Conservation (phyloP, 1,284 basidiomycete genomes). For the Acaromyces ingoldii region DNA sequence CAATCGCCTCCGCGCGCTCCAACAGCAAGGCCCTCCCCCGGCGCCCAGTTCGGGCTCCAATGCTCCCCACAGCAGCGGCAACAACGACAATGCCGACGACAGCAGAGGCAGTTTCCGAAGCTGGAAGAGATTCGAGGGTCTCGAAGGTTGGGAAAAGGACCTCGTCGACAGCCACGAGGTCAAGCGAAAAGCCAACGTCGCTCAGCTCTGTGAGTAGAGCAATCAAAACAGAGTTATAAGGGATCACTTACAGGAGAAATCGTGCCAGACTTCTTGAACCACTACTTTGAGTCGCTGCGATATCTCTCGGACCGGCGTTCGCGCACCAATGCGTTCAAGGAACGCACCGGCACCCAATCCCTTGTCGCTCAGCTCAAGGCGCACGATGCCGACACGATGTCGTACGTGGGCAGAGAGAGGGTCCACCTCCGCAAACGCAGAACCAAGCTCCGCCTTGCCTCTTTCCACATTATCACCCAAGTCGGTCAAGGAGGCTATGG, state of each 20-base stretch:
- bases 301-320: constrained; percentile 41
- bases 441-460: constrained; percentile 44
- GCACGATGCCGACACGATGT: constrained; percentile 63
- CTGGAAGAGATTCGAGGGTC: constrained; percentile 35
- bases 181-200: constrained; percentile 48
- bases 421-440: constrained; percentile 46
- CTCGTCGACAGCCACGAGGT: constrained; percentile 40
- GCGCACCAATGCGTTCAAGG: constrained; percentile 69
- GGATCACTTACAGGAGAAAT: neutral
- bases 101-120: constrained; percentile 37
- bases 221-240: neutral
- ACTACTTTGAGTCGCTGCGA: constrained; percentile 50
- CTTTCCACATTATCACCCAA: constrained; percentile 51
- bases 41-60: no score
- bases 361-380: neutral
- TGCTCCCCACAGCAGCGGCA: no score
- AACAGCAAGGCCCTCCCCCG: no score
- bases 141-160: constrained; percentile 47
- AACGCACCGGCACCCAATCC: constrained; percentile 14
- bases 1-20: no score
- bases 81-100: constrained; percentile 24
- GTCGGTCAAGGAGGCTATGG: constrained; percentile 51
- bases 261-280: constrained; percentile 44
- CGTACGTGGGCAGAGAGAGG: constrained; percentile 42
- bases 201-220: constrained; percentile 37